Conservation (phyloP, 202 grass and related monocot species). For the Setaria italica region DNA sequence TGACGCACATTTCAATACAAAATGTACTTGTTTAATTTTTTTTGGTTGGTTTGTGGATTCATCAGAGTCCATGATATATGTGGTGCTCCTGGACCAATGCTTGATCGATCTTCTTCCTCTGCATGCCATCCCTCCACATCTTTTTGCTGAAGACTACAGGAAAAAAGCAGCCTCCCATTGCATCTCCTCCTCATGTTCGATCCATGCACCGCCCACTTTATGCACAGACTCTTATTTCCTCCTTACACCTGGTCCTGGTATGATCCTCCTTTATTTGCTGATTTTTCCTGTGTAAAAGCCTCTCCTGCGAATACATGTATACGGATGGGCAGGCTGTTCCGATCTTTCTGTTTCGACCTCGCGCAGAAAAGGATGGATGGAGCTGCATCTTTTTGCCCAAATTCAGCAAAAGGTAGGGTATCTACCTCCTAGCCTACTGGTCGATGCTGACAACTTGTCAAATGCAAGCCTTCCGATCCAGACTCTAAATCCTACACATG, state of each 20-base stretch:
- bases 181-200: constrained; percentile 58
- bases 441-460: constrained; percentile 38
- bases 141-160: constrained; percentile 25
- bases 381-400: constrained; percentile 20
- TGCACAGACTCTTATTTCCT: constrained; percentile 42
- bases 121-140: not conserved
- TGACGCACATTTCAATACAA: too few species aligned
- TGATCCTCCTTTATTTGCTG: constrained; percentile 37
- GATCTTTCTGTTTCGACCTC: not conserved
- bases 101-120: constrained; percentile 2
- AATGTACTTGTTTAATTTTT: not conserved
- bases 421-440: not conserved
- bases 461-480: constrained; percentile 37
- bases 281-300: not conserved
- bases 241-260: constrained; percentile 17
- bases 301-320: constrained; percentile 2
- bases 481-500: constrained; percentile 9
- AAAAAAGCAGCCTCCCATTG: constrained; percentile 66
- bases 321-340: constrained; percentile 7
- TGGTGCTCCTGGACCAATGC: constrained; percentile 28
- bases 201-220: constrained; percentile 27
- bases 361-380: not conserved
- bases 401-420: constrained; percentile 28
- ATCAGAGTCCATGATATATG: not conserved
- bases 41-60: not conserved